Base-by-base conservation (phyloP, 2,329 filamentous ascomycete species). In the Trichoderma koningii region DNA sequence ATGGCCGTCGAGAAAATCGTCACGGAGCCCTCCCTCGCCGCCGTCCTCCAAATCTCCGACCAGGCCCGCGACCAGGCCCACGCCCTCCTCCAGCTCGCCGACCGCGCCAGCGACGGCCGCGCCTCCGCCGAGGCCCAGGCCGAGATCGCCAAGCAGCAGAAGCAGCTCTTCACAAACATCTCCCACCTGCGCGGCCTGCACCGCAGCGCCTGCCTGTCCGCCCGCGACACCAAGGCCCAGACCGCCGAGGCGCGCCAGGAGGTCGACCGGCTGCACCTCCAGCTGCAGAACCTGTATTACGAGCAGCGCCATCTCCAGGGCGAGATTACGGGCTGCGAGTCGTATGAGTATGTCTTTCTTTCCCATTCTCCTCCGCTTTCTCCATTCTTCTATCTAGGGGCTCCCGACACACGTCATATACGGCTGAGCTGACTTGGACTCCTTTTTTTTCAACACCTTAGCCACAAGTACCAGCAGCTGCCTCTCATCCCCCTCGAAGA, bases 271-370 rank as follows among this genome's bases (percentile, higher is more conserved):
- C 82, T 99, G 67, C 93, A 98, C 75, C 83, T 99, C 44, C 91
- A 96, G 73, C 83, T 99, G 63, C 94, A 98, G 78, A 99, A 99
- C 73, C 81, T 99, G 7, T 96, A 95, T 76, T 99, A 99, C 74
- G 94, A 99, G 77, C 93, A 98, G 79, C 84, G 92, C 63, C 93
- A 97, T 76, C 80, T 99, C 63, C 87, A 91, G 69, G 91, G 91
- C 55, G 95, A 99, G 78, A 98, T 99, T 67, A 82, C 86, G 0
- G 92, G 91, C 9, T 98, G 95, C 76, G 91, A 97, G 74, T 90
- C 89, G 59, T 97, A 96, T 72, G 91, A 97, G 92, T 96, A 80
- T 68, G 91, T 55, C 9, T n/a, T 48, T 30, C 14, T 15, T 19
- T 9, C 14, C 23, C 15, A 7, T 17, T 1, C n/a, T 38, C 21